Base-by-base conservation (phyloP, 2,329 filamentous ascomycete genomes). In the Diatrype stigma region DNA sequence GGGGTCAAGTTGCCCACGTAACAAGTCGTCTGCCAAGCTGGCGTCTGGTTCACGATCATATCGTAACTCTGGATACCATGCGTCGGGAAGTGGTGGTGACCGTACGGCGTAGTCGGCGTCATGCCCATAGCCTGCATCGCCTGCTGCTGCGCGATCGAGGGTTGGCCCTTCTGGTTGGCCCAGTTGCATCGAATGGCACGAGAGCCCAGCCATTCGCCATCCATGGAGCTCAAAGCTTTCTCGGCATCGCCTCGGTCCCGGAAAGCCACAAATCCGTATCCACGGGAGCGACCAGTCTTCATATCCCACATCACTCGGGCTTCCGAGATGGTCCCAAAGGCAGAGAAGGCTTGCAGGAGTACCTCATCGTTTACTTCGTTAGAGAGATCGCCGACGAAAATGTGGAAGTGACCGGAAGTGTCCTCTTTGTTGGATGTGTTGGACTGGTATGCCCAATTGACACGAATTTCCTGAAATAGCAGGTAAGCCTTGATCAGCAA, bases 241-340 rank as follows among this genome's bases (percentile, higher is more conserved):
- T 99, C 94, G 26, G 94, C 94, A 65, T 99, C 94, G 34, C 82
- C 76, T 57, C 93, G 90, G 57, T 99, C 94, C 56, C 93, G 89
- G 81, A 96, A 99, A 46, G 94, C 94, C 61, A 97, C 93, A 67
- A 99, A 99, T 12, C 94, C 94, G 67, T 99, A 99, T 54, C 94
- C 94, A 68, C 94, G 89, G 60, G 94, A 97, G 57, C 94, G 87
- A 60, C 94, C 94, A 34, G 94, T 99, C 81, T 99, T 99, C 94
- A 99, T 99, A 71, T 99, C 94, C 94, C 94, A 99, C 94, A 99
- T 99, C 58, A 99, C 94, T 64, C 94, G 91, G 53, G 94, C 94
- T 73, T 99, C 94, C 2, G 94, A 99, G 46, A 99, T 92, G 12
- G 86, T 90, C 38, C 94, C 94, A 70, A 97, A 99, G 42, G 90